These are phyloP conservation scores for Rhizoclosmatium sp. DNA, from an alignment of 192 early-diverging fungal species.

Conservation along the genomic window DNA sequence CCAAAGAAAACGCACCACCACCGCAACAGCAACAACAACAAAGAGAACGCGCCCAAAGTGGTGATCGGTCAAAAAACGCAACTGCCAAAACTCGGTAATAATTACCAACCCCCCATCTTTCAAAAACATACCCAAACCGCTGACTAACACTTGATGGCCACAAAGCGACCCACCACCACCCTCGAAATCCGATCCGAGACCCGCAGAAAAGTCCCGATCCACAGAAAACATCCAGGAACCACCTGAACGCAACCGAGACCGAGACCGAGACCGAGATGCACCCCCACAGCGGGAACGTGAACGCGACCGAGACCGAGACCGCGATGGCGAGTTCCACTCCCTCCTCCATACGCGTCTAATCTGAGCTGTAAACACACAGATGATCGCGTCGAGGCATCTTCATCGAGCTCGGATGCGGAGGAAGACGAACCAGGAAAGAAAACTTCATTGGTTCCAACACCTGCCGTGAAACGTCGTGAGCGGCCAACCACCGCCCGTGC, in stretches of 20 bases:
- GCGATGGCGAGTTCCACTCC: background rate
- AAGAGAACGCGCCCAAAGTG: background rate
- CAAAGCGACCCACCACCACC: background rate
- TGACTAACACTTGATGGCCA: background rate
- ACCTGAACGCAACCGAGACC: constrained; percentile 17
- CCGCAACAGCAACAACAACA: constrained; percentile 29
- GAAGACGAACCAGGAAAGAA: constrained; percentile 33
- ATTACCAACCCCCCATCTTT: background rate
- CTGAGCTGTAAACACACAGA: too few relatives aligned
- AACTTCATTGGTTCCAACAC: constrained; percentile 22
- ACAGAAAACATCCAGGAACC: background rate
- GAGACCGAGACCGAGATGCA: constrained; percentile 2
- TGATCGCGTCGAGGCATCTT: background rate
- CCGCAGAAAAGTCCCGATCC: background rate
- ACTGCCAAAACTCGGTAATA: background rate
- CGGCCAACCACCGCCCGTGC: constrained; percentile 62
- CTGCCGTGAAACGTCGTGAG: constrained; percentile 47
- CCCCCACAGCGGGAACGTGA: background rate
- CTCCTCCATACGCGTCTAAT: too few relatives aligned
- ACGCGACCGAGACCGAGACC: constrained; percentile 11
- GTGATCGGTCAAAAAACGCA: background rate
- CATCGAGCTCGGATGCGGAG: constrained; percentile 2
- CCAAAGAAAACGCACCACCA: constrained; percentile 14
- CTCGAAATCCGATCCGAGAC: constrained; percentile 20
- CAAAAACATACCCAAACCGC: background rate